Evolutionary conservation across 176 grass and related monocot species (phyloP).

Genomic region (Zizania latifolia): DNA sequence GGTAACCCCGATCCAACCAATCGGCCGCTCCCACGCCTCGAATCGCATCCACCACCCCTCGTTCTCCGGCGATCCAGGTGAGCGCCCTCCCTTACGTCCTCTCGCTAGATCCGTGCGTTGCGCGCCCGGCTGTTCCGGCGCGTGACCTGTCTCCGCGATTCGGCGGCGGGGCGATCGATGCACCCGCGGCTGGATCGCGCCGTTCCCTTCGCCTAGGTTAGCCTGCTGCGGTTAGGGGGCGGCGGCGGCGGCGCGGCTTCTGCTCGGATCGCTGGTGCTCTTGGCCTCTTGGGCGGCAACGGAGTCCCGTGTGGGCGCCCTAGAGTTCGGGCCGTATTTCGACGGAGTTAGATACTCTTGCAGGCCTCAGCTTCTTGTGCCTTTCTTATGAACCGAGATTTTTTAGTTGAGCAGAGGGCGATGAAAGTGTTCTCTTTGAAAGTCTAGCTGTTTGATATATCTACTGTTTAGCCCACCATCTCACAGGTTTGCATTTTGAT

Average conservation of each 20-base stretch:
- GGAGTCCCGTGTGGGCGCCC: background rate
- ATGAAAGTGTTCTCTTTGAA: background rate
- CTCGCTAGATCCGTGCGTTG: background rate
- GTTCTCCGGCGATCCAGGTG: background rate
- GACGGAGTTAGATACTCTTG: background rate
- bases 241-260: too few species aligned
- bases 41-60: background rate
- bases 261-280: background rate
- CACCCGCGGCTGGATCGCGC: too few species aligned
- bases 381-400: background rate
- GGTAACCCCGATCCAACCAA: background rate
- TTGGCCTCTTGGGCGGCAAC: too few species aligned
- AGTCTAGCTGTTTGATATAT: background rate
- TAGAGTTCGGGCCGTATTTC: background rate
- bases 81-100: background rate
- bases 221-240: too few species aligned
- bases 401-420: background rate
- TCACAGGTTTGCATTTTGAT: background rate
- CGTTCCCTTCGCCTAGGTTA: background rate
- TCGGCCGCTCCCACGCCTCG: background rate
- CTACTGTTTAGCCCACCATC: background rate
- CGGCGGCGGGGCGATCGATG: background rate
- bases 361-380: background rate
- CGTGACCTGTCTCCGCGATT: background rate
- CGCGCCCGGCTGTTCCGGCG: background rate